A percentile compares a stretch with the other conserved stretches of the same genome.
These are phyloP conservation scores for Craterostigma plantagineum DNA, from an alignment of 257 asterid genomes.

Conservation along the genomic window DNA sequence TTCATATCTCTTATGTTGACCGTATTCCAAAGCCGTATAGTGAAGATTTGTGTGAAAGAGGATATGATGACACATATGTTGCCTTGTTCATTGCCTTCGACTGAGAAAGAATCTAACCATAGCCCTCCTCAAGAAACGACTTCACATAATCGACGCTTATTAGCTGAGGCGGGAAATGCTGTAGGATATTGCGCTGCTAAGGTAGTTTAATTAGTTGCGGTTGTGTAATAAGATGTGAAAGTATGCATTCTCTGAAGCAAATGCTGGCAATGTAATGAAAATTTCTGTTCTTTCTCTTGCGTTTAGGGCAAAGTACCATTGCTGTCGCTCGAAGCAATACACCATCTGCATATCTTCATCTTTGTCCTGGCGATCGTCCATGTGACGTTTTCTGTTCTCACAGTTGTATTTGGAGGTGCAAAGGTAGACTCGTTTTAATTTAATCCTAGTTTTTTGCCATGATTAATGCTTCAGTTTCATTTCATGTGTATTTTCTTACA, in stretches of 20 bases:
- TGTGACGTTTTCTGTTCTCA: conserved; percentile 44
- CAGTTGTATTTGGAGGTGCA: conserved; percentile 43
- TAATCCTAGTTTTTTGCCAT: neutral
- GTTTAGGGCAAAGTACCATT: conserved; percentile 40
- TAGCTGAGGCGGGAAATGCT: conserved; percentile 2
- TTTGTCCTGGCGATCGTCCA: conserved; percentile 60
- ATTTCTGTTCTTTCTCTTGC: neutral
- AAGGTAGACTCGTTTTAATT: conserved; percentile 17
- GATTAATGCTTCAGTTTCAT: no score
- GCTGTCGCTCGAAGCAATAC: conserved; percentile 42
- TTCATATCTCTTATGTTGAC: conserved; percentile 2
- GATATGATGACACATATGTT: neutral
- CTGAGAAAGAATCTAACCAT: neutral
- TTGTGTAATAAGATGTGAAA: no score
- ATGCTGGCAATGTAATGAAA: no score
- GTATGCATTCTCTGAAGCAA: no score
- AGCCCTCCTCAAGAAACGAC: no score
- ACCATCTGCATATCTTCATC: conserved; percentile 67
- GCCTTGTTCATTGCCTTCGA: conserved; percentile 3
- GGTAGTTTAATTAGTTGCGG: conserved; percentile 8
- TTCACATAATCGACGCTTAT: conserved; percentile 2
- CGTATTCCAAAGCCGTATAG: conserved; percentile 4
- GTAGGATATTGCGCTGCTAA: conserved; percentile 17
- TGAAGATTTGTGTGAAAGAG: neutral
- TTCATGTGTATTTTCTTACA: conserved; percentile 7